A percentile compares a stretch with the other conserved stretches of the same genome.
phyloP scores from a whole-genome alignment of 83 land plant species.

The Isoetes engelmannii region DNA sequence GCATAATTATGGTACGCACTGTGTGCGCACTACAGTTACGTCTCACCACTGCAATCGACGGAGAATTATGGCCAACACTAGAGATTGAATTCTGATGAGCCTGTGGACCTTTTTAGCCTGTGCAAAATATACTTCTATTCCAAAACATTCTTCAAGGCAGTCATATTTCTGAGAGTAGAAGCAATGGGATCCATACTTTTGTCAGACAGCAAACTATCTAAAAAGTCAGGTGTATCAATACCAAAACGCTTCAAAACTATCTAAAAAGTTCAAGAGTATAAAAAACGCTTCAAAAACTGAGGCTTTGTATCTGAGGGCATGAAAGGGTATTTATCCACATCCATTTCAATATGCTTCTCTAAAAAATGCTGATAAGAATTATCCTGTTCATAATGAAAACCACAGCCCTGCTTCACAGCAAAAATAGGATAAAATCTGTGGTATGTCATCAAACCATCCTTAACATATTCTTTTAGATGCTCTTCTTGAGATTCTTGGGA shows the following conservation, averaged over 20 bases:
- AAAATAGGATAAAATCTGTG: slow-evolving; percentile 12
- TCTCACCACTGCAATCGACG: too few species aligned
- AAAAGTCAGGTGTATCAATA: slow-evolving; percentile 10
- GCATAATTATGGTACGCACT: too few species aligned
- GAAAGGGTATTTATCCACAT: slow-evolving; percentile 30
- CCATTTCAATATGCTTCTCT: slow-evolving; percentile 9
- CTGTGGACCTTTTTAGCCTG: too few species aligned
- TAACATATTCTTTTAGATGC: slow-evolving; percentile 1
- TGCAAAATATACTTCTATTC: too few species aligned
- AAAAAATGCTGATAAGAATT: slow-evolving; percentile 25
- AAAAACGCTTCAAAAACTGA: slow-evolving; percentile 9
- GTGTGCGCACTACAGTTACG: too few species aligned
- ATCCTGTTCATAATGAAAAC: slow-evolving; percentile 24
- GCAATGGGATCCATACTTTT: slow-evolving; percentile 23
- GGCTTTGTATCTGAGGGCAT: background rate
- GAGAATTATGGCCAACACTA: too few species aligned
- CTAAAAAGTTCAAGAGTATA: too few species aligned
- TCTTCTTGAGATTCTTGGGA: slow-evolving; percentile 22
- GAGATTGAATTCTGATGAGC: too few species aligned
- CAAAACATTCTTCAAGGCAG: background rate
- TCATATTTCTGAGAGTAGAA: background rate
- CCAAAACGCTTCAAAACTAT: too few species aligned
- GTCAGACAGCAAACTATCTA: slow-evolving; percentile 7
- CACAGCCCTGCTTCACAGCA: background rate
- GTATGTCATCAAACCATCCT: slow-evolving; percentile 17